phyloP scores from a whole-genome alignment of 164 flowering plant genomes.

The Vitis vinifera region DNA sequence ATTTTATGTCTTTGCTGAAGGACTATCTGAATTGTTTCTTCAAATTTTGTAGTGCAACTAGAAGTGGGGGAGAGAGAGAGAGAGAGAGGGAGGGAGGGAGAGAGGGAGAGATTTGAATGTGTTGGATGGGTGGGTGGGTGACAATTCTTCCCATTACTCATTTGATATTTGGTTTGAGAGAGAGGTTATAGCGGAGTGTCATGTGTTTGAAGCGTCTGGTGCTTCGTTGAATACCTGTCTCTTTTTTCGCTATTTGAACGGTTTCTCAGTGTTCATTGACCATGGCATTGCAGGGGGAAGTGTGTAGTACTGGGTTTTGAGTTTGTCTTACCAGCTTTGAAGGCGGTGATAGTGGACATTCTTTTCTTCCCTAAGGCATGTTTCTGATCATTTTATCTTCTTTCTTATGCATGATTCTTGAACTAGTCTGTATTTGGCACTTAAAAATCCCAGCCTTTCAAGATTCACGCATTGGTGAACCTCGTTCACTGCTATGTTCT shows the following conservation, averaged over 20 bases:
- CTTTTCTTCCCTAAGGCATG: neutral
- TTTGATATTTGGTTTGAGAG: neutral
- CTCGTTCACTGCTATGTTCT: too few species aligned
- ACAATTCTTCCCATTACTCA: neutral
- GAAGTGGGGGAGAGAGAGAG: too few species aligned
- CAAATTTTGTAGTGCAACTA: too few species aligned
- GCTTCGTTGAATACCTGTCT: neutral
- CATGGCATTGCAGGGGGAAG: slow-evolving; percentile 13
- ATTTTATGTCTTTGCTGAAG: too few species aligned
- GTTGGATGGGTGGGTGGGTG: too few species aligned
- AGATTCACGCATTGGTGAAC: neutral
- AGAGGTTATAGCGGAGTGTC: neutral
- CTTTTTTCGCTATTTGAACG: neutral
- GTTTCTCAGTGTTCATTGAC: neutral
- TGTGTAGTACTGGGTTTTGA: neutral
- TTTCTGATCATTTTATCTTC: neutral
- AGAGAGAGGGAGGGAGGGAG: too few species aligned
- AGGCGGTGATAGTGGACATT: neutral
- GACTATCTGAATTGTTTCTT: too few species aligned
- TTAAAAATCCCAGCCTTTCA: neutral
- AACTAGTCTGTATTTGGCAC: neutral
- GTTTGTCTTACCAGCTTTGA: neutral
- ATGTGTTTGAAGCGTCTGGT: neutral
- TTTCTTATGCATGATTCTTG: neutral
- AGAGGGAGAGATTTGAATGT: too few species aligned